Evolutionary conservation across 169 alveolate species (phyloP), one percentile per base, ranked within the genome.

Genomic region (Cyclospora cayetanensis): DNA sequence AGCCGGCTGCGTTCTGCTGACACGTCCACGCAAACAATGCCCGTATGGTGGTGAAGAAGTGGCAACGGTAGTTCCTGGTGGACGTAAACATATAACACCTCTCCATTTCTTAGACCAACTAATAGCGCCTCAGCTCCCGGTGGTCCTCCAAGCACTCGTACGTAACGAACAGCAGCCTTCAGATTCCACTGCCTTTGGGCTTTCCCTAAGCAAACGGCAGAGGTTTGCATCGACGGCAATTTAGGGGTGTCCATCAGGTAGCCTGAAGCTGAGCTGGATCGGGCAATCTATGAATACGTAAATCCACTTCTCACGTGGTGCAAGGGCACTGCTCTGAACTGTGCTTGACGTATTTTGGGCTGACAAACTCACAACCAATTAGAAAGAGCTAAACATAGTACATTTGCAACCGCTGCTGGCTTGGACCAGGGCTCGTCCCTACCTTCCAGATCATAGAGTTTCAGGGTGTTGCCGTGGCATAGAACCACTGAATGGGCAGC

Each of bases 21-120:
- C 34, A 88, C 39, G 70, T 97, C 98, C 77, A 97, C 94, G 68
- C 96, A 93, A 46, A 94, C 96, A n/a, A 97, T 95, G 12, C 98
- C 96, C 37, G 95, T 88, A 63, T 95, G 94, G 88, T 96, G 97
- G 76, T 96, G 96, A 63, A 96, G 90, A 68, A 97, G 95, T 41
- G 96, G 95, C 72, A 97, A 95, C 3, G 99, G 99, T 91, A 97
- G 97, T 63, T 98, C 97, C 94, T 97, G 97, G 93, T 98, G 98
- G 53, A 97, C 95, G 92, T 96, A 96, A 27, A 98, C 93, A 89
- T 97, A 97, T 90, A 96, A 92, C 55, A 97, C 80, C 65, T 96
- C 95, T 60, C 99, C 99, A 77, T 96, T 96, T 90, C 96, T 96
- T n/a, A 96, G 91, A 0, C 99, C 99, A 22, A 97, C 97, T 15